These are phyloP conservation scores for Fusarium begoniae DNA, from an alignment of 2,329 filamentous ascomycete species.

Conservation along the genomic window DNA sequence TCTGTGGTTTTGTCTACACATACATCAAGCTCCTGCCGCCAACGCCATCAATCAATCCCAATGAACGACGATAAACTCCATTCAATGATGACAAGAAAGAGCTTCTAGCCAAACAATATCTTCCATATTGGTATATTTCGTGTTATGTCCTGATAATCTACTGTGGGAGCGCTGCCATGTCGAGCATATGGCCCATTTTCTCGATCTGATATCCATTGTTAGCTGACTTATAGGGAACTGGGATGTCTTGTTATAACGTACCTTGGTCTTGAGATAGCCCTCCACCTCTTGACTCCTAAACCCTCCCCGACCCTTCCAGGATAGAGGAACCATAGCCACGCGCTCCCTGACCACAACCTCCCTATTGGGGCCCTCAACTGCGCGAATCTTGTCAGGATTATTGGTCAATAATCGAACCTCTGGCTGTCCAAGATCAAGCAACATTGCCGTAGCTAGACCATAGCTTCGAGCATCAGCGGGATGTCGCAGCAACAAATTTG, in stretches of 20 bases:
- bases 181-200: slow-evolving; percentile 86
- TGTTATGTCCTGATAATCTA: neutral
- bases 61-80: slow-evolving; percentile 35
- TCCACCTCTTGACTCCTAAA: slow-evolving; percentile 90
- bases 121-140: neutral
- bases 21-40: slow-evolving; percentile 31
- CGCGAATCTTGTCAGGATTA: slow-evolving; percentile 95
- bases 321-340: slow-evolving; percentile 94
- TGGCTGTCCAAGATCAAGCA: slow-evolving; percentile 82
- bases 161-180: slow-evolving; percentile 54
- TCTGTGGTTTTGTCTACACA: slow-evolving; percentile 36
- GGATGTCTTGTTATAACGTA: slow-evolving; percentile 50
- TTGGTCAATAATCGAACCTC: slow-evolving; percentile 90
- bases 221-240: neutral
- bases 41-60: slow-evolving; percentile 37
- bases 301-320: slow-evolving; percentile 87
- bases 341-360: slow-evolving; percentile 89
- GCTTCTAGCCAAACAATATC: neutral
- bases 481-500: slow-evolving; percentile 88
- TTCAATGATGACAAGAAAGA: slow-evolving; percentile 23
- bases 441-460: slow-evolving; percentile 94
- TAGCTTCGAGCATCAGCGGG: slow-evolving; percentile 96
- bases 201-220: slow-evolving; percentile 68
- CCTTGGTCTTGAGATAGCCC: slow-evolving; percentile 94
- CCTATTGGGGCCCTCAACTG: slow-evolving; percentile 89